A percentile compares a stretch with the other conserved stretches of the same genome.
phyloP scores from a whole-genome alignment of 2,329 filamentous ascomycete genomes.

The Fusarium nelsonii region DNA sequence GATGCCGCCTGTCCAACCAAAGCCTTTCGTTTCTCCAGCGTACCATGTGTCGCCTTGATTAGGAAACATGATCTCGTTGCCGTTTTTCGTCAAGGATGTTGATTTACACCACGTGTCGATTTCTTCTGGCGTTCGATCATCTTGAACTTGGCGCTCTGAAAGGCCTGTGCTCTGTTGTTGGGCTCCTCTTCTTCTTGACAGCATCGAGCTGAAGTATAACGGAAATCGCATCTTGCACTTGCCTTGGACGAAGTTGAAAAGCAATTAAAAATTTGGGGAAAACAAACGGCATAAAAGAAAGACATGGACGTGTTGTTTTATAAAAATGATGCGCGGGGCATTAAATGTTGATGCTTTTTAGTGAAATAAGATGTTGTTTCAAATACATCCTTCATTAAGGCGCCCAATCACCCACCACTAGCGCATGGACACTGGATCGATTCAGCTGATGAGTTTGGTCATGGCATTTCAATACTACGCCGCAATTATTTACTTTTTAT shows the following conservation, averaged over 20 bases:
- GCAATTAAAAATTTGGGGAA: neutral
- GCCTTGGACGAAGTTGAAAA: neutral
- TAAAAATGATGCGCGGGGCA: neutral
- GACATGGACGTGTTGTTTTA: neutral
- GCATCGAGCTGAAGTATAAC: neutral
- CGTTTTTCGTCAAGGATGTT: neutral
- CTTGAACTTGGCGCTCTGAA: neutral
- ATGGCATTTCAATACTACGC: neutral
- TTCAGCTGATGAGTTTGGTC: neutral
- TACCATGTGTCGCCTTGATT: constrained; percentile 4
- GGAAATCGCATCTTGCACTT: constrained; percentile 9
- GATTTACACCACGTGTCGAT: neutral
- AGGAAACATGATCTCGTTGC: constrained; percentile 4
- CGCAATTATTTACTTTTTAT: neutral
- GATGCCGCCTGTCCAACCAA: constrained; percentile 6
- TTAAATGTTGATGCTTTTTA: constrained; percentile 9
- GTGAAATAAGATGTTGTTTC: constrained; percentile 21
- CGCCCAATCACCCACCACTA: constrained; percentile 2
- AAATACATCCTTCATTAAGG: neutral
- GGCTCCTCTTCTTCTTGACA: neutral
- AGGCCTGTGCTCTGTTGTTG: neutral
- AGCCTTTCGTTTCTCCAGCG: neutral
- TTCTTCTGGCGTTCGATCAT: neutral
- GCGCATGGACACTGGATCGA: neutral
- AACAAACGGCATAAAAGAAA: neutral